These are phyloP conservation scores for Curvularia verruculosa DNA, from an alignment of 2,329 filamentous ascomycete species.

Conservation along the genomic window DNA sequence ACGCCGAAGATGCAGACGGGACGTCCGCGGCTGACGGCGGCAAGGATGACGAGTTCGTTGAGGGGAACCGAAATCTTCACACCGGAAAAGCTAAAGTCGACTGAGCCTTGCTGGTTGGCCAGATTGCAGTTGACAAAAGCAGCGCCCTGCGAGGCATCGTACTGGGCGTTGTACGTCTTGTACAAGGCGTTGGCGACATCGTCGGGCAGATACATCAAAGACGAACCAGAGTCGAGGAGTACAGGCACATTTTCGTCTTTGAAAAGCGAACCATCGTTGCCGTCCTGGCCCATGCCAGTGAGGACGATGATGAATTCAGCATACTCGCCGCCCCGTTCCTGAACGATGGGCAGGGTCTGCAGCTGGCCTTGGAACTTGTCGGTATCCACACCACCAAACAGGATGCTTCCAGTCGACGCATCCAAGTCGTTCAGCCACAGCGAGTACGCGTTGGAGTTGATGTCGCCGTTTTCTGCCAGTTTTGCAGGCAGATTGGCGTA, in stretches of 20 bases:
- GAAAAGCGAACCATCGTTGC: constrained; percentile 52
- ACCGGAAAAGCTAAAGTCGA: constrained; percentile 64
- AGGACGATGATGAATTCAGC: constrained; percentile 61
- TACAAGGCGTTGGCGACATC: constrained; percentile 59
- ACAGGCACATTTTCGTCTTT: constrained; percentile 57
- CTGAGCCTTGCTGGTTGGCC: constrained; percentile 55
- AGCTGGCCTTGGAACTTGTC: constrained; percentile 72
- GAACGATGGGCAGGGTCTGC: constrained; percentile 64
- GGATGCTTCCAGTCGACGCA: constrained; percentile 70
- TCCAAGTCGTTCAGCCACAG: constrained; percentile 67
- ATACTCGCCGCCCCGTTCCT: constrained; percentile 53
- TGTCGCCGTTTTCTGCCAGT: constrained; percentile 66
- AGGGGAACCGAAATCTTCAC: constrained; percentile 62
- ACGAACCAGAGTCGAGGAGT: constrained; percentile 77
- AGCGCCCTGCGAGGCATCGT: constrained; percentile 49
- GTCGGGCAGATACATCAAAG: constrained; percentile 71
- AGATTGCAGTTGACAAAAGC: constrained; percentile 62
- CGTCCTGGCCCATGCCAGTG: constrained; percentile 54
- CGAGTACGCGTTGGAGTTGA: constrained; percentile 70
- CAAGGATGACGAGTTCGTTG: constrained; percentile 62
- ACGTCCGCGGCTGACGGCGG: constrained; percentile 51
- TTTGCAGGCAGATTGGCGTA: constrained; percentile 69
- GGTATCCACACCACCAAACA: constrained; percentile 83
- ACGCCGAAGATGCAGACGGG: constrained; percentile 58
- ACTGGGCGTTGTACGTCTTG: constrained; percentile 49